Evolutionary conservation across 352 stramenopile genomes (phyloP).

Genomic region (Phytophthora tentaculata): DNA sequence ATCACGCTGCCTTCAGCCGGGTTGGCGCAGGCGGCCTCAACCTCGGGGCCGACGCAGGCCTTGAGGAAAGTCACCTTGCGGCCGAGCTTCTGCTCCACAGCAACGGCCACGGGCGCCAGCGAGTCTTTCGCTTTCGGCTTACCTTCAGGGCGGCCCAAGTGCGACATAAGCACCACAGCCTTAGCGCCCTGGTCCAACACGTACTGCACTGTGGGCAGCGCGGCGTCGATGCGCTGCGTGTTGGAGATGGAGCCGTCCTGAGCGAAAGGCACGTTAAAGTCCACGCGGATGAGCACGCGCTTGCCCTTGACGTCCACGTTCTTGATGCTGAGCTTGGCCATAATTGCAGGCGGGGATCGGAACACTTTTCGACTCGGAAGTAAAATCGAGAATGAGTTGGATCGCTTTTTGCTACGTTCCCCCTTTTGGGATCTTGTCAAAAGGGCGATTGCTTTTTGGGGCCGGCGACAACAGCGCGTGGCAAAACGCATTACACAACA

Average conservation of each 20-base stretch:
- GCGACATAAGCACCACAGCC: conserved; percentile 98
- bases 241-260: conserved; percentile 95
- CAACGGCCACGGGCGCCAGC: conserved; percentile 93
- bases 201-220: conserved; percentile 97
- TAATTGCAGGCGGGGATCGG: conserved; percentile 40
- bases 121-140: conserved; percentile 95
- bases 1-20: conserved; percentile 89
- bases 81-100: conserved; percentile 93
- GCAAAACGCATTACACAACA: background rate
- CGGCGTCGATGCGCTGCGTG: conserved; percentile 98
- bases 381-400: conserved; percentile 38
- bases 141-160: conserved; percentile 98
- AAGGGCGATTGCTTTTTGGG: conserved; percentile 15
- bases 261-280: conserved; percentile 99
- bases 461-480: background rate
- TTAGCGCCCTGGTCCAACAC: conserved; percentile 97
- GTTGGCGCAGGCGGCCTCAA: conserved; percentile 75
- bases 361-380: conserved; percentile 18
- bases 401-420: background rate
- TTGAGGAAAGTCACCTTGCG: conserved; percentile 93
- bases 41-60: conserved; percentile 96
- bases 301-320: conserved; percentile 96
- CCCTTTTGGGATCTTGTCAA: conserved; percentile 19
- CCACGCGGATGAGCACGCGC: conserved; percentile 98
- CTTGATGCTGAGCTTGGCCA: conserved; percentile 91